Evolutionary conservation across 2,329 filamentous ascomycete genomes (phyloP).

Genomic region (Paecilomyces sp.): DNA sequence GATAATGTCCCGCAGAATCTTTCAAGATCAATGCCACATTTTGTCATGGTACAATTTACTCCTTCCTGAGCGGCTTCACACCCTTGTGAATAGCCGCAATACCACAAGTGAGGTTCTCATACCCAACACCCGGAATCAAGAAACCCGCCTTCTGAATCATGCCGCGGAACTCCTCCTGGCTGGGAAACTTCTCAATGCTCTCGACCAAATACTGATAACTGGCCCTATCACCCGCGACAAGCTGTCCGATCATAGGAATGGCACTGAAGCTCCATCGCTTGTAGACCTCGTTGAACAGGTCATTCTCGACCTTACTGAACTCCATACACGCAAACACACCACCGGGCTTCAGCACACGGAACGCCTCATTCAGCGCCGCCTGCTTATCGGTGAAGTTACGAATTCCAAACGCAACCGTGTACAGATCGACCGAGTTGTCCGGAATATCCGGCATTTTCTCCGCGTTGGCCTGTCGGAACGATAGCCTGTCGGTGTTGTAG

Average conservation of each 20-base stretch:
- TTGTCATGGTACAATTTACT: neutral
- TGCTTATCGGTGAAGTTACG: conserved; percentile 94
- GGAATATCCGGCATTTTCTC: conserved; percentile 63
- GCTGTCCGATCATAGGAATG: conserved; percentile 89
- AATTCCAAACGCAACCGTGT: conserved; percentile 96
- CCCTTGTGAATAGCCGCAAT: conserved; percentile 96
- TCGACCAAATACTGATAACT: conserved; percentile 98
- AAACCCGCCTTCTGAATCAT: conserved; percentile 64
- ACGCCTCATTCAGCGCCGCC: conserved; percentile 72
- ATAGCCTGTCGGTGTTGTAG: conserved; percentile 47
- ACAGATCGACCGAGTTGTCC: conserved; percentile 73
- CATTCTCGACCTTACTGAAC: conserved; percentile 78
- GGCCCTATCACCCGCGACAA: conserved; percentile 88
- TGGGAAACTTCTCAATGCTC: conserved; percentile 90
- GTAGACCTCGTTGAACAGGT: conserved; percentile 76
- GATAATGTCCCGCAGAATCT: neutral
- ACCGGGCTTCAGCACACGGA: conserved; percentile 83
- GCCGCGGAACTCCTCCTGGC: conserved; percentile 71
- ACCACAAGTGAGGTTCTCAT: conserved; percentile 84
- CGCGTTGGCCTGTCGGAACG: conserved; percentile 86
- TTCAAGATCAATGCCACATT: neutral
- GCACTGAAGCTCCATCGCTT: conserved; percentile 94
- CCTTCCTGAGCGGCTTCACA: conserved; percentile 59
- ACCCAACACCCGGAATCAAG: conserved; percentile 70
- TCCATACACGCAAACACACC: conserved; percentile 95